Evolutionary conservation across 805 yeast genomes (phyloP).

Genomic region (Pichia pseudocactophila): DNA sequence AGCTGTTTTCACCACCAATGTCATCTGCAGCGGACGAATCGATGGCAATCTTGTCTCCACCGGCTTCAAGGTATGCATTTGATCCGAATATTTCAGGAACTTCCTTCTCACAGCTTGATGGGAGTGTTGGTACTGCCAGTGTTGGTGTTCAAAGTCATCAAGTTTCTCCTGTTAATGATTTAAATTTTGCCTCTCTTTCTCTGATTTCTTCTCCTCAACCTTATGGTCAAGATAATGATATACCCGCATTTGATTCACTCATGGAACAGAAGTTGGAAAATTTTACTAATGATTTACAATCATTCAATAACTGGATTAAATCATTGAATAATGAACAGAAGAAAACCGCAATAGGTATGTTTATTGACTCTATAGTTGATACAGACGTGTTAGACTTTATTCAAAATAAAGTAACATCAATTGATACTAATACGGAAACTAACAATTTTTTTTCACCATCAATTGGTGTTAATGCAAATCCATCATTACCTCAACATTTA

Average conservation of each 20-base stretch:
- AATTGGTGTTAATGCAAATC: conserved; percentile 10
- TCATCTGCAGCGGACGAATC: conserved; percentile 16
- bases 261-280: conserved; percentile 24
- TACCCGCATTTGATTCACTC: conserved; percentile 27
- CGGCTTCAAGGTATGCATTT: conserved; percentile 31
- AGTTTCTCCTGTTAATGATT: conserved; percentile 9
- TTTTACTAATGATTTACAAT: conserved; percentile 36
- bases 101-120: conserved; percentile 20
- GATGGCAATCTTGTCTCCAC: conserved; percentile 35
- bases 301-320: conserved; percentile 39
- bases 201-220: conserved; percentile 5
- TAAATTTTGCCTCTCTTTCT: conserved; percentile 6
- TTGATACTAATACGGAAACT: neutral
- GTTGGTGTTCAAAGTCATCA: too few species aligned
- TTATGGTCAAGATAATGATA: conserved; percentile 15
- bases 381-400: conserved; percentile 28
- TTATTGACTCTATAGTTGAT: conserved; percentile 36
- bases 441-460: conserved; percentile 17
- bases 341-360: conserved; percentile 38
- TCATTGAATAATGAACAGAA: conserved; percentile 39
- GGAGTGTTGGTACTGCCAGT: conserved; percentile 1
- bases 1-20: conserved; percentile 16
- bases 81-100: conserved; percentile 18
- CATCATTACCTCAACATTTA: conserved; percentile 14
- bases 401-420: neutral